Percentiles rank a stretch among this genome's conserved stretches.
Conservation (phyloP, 495 filamentous ascomycete genomes). For the Baudoinia panamericana region DNA sequence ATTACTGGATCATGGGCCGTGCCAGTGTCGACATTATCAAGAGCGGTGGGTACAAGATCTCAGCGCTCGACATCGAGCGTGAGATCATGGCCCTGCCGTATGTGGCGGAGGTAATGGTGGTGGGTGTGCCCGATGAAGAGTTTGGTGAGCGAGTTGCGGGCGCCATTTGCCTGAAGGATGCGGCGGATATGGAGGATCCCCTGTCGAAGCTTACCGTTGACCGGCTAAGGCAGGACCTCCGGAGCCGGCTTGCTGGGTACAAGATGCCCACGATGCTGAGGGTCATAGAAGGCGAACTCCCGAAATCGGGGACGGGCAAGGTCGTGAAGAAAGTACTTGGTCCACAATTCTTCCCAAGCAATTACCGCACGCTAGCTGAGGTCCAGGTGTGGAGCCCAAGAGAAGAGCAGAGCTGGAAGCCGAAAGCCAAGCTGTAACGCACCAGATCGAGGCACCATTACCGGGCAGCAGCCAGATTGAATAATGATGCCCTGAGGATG, state of each 20-base stretch:
- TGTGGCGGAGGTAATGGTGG: conserved; percentile 34
- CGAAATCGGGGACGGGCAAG: conserved; percentile 37
- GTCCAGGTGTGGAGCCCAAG: conserved; percentile 32
- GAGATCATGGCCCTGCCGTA: conserved; percentile 32
- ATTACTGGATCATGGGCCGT: conserved; percentile 39
- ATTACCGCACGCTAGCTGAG: conserved; percentile 26
- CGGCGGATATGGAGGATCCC: conserved; percentile 15
- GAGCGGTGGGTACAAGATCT: conserved; percentile 36
- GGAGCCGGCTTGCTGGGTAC: conserved; percentile 32
- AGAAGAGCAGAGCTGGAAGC: not conserved
- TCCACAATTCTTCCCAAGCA: conserved; percentile 33
- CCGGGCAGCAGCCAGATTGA: too few relatives aligned
- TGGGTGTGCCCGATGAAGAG: conserved; percentile 35
- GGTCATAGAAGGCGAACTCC: conserved; percentile 34
- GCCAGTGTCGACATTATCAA: conserved; percentile 37
- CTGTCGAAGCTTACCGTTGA: conserved; percentile 26
- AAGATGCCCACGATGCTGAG: conserved; percentile 39
- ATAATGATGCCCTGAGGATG: too few relatives aligned
- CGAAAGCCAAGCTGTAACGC: conserved; percentile 15
- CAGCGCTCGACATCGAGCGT: conserved; percentile 35
- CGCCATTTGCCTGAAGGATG: conserved; percentile 29
- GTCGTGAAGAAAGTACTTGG: conserved; percentile 40
- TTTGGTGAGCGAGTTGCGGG: conserved; percentile 41
- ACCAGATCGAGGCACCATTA: too few relatives aligned
- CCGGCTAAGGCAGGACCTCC: conserved; percentile 32